Percentiles rank a stretch among this genome's conserved stretches.
Evolutionary conservation across 2,329 filamentous ascomycete genomes (phyloP).

Genomic region (Trichoderma sp.): DNA sequence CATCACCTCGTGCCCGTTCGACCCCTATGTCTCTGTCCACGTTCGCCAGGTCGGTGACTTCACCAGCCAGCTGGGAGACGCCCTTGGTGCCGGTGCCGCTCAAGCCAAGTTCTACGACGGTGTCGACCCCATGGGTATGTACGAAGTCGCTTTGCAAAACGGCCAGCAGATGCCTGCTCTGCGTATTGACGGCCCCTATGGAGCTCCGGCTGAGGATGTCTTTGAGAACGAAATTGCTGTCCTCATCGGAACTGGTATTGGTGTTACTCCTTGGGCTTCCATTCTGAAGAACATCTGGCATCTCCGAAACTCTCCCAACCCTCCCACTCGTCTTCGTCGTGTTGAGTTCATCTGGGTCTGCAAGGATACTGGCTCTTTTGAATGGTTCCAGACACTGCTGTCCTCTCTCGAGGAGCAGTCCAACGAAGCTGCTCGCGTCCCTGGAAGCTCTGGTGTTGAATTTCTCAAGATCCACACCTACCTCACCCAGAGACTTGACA

Average conservation of each 20-base stretch:
- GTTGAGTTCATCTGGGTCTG: slow-evolving; percentile 99
- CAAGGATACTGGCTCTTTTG: slow-evolving; percentile 92
- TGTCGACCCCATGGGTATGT: slow-evolving; percentile 93
- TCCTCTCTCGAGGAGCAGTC: slow-evolving; percentile 89
- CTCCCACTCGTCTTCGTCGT: slow-evolving; percentile 82
- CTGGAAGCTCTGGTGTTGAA: slow-evolving; percentile 69
- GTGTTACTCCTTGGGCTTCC: slow-evolving; percentile 82
- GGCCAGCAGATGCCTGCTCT: slow-evolving; percentile 89
- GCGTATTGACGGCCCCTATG: slow-evolving; percentile 92
- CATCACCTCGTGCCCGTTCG: slow-evolving; percentile 96
- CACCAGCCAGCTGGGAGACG: slow-evolving; percentile 88
- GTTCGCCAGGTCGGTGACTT: slow-evolving; percentile 97
- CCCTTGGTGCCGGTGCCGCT: slow-evolving; percentile 84
- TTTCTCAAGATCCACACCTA: slow-evolving; percentile 99
- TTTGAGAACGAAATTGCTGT: slow-evolving; percentile 91
- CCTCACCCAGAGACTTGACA: slow-evolving; percentile 88
- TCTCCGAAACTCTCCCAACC: slow-evolving; percentile 84
- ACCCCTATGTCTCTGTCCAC: slow-evolving; percentile 92
- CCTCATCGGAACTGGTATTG: slow-evolving; percentile 82
- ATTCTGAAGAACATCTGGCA: slow-evolving; percentile 99
- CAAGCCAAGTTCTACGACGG: slow-evolving; percentile 89
- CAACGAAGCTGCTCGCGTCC: slow-evolving; percentile 65
- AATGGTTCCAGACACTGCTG: slow-evolving; percentile 97
- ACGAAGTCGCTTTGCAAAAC: slow-evolving; percentile 92
- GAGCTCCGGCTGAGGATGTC: slow-evolving; percentile 94